A percentile compares a stretch with the other conserved stretches of the same genome.
These are phyloP conservation scores for Kernera saxatilis DNA, from an alignment of 345 rosid genomes.

Conservation along the genomic window DNA sequence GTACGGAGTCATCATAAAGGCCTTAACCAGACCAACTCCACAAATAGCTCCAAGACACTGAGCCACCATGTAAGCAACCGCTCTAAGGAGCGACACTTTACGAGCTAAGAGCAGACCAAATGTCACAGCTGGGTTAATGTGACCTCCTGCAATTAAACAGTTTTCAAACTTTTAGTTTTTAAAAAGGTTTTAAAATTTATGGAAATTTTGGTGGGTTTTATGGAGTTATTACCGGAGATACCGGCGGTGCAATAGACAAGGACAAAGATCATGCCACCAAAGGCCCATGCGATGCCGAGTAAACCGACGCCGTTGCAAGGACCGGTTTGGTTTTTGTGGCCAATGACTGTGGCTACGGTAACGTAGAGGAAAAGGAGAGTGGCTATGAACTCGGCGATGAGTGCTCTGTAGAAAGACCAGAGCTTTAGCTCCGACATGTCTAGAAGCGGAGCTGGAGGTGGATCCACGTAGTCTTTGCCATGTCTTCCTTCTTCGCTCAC, in stretches of 20 bases:
- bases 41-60: conserved; percentile 85
- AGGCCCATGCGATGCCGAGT: conserved; percentile 78
- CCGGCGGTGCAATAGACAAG: conserved; percentile 87
- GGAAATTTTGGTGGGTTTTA: too few relatives aligned
- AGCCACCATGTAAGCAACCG: conserved; percentile 67
- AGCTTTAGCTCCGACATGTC: conserved; percentile 13
- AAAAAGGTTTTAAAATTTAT: too few relatives aligned
- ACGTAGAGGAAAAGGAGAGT: conserved; percentile 26
- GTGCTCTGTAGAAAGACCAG: conserved; percentile 29
- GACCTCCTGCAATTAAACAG: too few relatives aligned
- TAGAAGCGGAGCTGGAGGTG: conserved; percentile 22
- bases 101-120: conserved; percentile 51
- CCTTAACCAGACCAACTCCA: conserved; percentile 83
- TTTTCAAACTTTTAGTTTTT: too few relatives aligned
- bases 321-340: conserved; percentile 17
- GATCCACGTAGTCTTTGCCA: conserved; percentile 29
- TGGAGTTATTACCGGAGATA: too few relatives aligned
- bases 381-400: too few relatives aligned
- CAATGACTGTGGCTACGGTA: conserved; percentile 21
- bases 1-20: conserved; percentile 58
- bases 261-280: conserved; percentile 80
- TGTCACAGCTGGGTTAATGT: conserved; percentile 30
- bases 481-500: too few relatives aligned
- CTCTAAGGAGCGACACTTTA: conserved; percentile 62
- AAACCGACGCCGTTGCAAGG: conserved; percentile 62